phyloP scores from a whole-genome alignment of 2,329 filamentous ascomycete species.

The Botrytis hyacinthi region DNA sequence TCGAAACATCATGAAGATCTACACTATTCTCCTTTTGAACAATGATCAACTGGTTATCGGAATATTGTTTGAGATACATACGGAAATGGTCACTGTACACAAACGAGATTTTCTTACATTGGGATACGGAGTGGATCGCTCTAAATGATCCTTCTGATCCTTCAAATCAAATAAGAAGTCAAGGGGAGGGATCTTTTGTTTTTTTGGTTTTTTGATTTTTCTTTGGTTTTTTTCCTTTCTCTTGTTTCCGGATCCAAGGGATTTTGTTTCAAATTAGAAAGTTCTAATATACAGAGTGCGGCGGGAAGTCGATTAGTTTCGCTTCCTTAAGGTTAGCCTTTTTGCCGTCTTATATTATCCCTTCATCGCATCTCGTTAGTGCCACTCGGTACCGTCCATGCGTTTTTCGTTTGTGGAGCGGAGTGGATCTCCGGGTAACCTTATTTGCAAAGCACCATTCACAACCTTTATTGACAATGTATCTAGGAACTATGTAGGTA shows the following conservation, averaged over 20 bases:
- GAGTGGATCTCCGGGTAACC: neutral
- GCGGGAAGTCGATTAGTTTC: neutral
- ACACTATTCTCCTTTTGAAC: neutral
- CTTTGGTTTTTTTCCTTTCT: neutral
- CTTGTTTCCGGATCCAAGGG: neutral
- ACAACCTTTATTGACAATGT: neutral
- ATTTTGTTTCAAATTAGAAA: neutral
- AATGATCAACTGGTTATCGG: neutral
- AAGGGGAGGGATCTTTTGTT: neutral
- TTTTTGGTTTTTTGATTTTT: neutral
- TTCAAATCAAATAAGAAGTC: neutral
- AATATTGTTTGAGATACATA: neutral
- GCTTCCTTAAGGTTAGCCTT: neutral
- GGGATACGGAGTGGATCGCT: neutral
- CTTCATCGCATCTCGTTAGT: conserved; percentile 9
- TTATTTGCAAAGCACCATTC: neutral
- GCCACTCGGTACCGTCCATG: neutral
- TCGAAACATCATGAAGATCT: neutral
- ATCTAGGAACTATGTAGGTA: neutral
- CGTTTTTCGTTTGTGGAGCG: conserved; percentile 1
- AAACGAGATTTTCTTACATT: neutral
- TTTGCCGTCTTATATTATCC: neutral
- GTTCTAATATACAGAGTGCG: neutral
- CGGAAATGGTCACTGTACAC: neutral
- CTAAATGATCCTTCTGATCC: neutral